A percentile compares a stretch with the other conserved stretches of the same genome.
phyloP scores from a whole-genome alignment of 345 rosid species.

The Hibiscus syriacus region DNA sequence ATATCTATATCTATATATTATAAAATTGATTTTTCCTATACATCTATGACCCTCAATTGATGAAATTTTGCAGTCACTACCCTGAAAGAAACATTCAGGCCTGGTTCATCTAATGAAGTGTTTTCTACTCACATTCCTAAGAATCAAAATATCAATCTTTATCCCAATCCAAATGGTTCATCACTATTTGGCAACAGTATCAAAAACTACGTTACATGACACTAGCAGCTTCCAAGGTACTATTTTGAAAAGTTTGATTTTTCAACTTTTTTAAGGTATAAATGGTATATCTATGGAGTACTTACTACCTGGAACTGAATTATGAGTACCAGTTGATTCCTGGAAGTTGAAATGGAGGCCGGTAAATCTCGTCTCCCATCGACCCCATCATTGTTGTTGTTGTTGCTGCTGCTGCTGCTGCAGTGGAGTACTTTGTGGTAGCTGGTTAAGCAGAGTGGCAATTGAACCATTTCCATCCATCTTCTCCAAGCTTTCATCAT shows the following conservation, averaged over 20 bases:
- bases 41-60: slow-evolving; percentile 14
- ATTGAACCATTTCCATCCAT: slow-evolving; percentile 36
- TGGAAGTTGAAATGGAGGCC: slow-evolving; percentile 52
- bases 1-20: neutral
- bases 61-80: slow-evolving; percentile 5
- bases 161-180: slow-evolving; percentile 6
- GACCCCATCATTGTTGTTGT: slow-evolving; percentile 36
- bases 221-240: slow-evolving; percentile 11
- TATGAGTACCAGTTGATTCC: slow-evolving; percentile 77
- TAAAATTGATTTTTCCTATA: neutral
- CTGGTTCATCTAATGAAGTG: slow-evolving; percentile 5
- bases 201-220: slow-evolving; percentile 3
- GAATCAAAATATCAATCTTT: slow-evolving; percentile 27
- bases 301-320: slow-evolving; percentile 16
- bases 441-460: slow-evolving; percentile 39
- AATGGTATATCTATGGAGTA: neutral
- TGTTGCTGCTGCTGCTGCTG: slow-evolving; percentile 28
- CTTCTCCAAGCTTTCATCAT: slow-evolving; percentile 19
- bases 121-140: slow-evolving; percentile 15
- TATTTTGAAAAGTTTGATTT: neutral
- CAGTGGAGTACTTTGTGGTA: slow-evolving; percentile 40
- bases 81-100: no score
- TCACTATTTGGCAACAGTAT: slow-evolving; percentile 9
- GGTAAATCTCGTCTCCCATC: slow-evolving; percentile 45
- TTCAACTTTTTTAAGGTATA: neutral